These are phyloP conservation scores for Pneumocystis oryctolagi DNA, from an alignment of 1,139 yeast genomes.

Conservation along the genomic window DNA sequence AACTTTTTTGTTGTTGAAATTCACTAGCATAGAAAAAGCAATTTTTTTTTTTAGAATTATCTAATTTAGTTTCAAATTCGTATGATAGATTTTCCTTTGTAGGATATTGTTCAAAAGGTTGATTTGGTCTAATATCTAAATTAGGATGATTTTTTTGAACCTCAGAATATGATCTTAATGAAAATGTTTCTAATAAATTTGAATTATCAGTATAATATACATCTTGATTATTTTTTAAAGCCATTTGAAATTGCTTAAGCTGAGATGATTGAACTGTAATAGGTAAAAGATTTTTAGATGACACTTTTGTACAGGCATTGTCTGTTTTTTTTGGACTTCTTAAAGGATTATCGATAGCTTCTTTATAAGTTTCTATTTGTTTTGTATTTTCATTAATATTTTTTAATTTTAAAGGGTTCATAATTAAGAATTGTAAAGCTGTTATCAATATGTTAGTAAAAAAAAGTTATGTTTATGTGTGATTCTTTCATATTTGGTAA, in stretches of 20 bases:
- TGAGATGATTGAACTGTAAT: neutral
- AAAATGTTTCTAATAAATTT: neutral
- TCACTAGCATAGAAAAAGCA: neutral
- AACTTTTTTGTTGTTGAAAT: neutral
- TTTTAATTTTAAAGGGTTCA: neutral
- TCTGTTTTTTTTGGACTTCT: neutral
- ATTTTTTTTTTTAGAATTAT: neutral
- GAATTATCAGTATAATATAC: neutral
- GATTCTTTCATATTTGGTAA: neutral
- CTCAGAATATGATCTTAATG: neutral
- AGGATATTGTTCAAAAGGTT: neutral
- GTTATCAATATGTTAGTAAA: too few relatives aligned
- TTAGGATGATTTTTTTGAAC: neutral
- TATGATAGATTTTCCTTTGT: neutral
- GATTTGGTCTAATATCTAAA: neutral
- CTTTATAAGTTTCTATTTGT: neutral
- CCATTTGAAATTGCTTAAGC: neutral
- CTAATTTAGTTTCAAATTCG: neutral
- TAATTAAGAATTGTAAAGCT: neutral
- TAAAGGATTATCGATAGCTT: neutral
- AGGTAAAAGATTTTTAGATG: neutral
- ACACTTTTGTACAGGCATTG: neutral
- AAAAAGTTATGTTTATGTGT: neutral
- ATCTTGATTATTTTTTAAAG: neutral
- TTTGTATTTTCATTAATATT: neutral